A percentile compares a stretch with the other conserved stretches of the same genome.
phyloP scores from a whole-genome alignment of 129 eudicot species.

The Saposhnikovia divaricata region DNA sequence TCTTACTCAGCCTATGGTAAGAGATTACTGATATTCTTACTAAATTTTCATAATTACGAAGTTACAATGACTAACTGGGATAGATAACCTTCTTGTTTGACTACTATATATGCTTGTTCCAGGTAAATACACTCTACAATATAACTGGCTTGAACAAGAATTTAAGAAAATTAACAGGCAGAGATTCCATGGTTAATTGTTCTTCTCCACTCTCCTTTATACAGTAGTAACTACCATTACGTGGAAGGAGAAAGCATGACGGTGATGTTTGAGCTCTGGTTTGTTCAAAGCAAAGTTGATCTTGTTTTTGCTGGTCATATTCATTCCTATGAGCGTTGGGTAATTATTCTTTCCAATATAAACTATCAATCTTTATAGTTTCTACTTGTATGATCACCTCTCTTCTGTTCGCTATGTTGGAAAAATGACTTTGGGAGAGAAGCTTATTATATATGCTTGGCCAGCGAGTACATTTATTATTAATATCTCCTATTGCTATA shows the following conservation, averaged over 20 bases:
- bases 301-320: conserved; percentile 70
- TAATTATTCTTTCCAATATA: conserved; percentile 4
- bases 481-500: background rate
- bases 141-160: conserved; percentile 55
- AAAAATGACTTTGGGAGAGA: background rate
- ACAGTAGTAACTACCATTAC: conserved; percentile 58
- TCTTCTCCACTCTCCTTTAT: conserved; percentile 50
- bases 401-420: background rate
- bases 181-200: conserved; percentile 77
- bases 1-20: conserved; percentile 68
- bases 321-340: conserved; percentile 75
- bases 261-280: conserved; percentile 63
- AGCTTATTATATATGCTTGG: background rate
- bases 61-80: background rate
- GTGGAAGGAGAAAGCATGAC: conserved; percentile 91
- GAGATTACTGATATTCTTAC: background rate
- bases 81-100: background rate
- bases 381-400: background rate
- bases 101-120: background rate
- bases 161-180: conserved; percentile 51
- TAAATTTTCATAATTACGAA: background rate
- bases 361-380: background rate
- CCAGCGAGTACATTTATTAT: background rate
- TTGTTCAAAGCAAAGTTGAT: conserved; percentile 63
- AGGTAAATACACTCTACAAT: conserved; percentile 70